Conservation (phyloP, 2,329 filamentous ascomycete genomes). For the Calonectria crousiana region DNA sequence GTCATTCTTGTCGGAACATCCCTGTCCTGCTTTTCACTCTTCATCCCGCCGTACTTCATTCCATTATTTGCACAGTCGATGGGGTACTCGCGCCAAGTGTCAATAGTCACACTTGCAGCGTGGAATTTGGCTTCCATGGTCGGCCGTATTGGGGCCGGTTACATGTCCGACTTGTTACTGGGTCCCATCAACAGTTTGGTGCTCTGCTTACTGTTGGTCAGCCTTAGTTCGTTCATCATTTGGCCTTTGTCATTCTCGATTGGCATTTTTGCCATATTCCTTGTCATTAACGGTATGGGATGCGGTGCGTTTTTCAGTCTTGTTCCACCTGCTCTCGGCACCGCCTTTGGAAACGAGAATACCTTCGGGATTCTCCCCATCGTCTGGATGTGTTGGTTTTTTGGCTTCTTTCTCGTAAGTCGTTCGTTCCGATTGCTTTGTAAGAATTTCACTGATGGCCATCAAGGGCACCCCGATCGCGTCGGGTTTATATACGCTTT, state of each 20-base stretch:
- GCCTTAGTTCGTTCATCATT: conserved; percentile 41
- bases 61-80: conserved; percentile 41
- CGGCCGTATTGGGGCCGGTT: conserved; percentile 42
- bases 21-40: conserved; percentile 42
- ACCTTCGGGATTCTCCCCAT: conserved; percentile 42
- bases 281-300: conserved; percentile 44
- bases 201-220: conserved; percentile 41
- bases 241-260: conserved; percentile 45
- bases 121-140: conserved; percentile 48
- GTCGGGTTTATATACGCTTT: conserved; percentile 37
- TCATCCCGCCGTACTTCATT: conserved; percentile 43
- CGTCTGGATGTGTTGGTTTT: conserved; percentile 47
- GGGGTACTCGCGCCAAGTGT: conserved; percentile 41
- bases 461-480: conserved; percentile 38
- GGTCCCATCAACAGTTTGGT: conserved; percentile 46
- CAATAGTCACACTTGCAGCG: conserved; percentile 39
- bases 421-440: not conserved
- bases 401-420: conserved; percentile 46
- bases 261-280: conserved; percentile 37
- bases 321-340: conserved; percentile 43
- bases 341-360: conserved; percentile 40
- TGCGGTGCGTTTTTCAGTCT: conserved; percentile 48
- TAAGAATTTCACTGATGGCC: not conserved
- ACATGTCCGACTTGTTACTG: conserved; percentile 39
- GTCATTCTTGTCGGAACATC: conserved; percentile 40